Evolutionary conservation across 805 yeast genomes (phyloP).

Genomic region (Candida tammaniensis): DNA sequence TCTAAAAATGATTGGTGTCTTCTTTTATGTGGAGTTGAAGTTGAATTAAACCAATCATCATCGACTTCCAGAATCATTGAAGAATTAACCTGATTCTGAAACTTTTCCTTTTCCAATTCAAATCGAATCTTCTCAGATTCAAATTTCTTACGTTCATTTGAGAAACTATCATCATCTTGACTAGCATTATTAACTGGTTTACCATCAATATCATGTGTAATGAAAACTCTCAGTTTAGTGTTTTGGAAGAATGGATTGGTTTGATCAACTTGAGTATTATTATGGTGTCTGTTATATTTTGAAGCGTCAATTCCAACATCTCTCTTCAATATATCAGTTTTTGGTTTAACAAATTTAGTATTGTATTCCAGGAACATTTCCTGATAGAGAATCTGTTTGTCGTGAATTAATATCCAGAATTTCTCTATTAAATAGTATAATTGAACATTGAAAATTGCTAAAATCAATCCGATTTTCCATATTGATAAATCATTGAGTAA

Average conservation of each 20-base stretch:
- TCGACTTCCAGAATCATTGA: conserved; percentile 10
- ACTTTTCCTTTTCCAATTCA: conserved; percentile 14
- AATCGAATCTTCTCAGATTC: conserved; percentile 13
- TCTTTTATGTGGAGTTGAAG: conserved; percentile 13
- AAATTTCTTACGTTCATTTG: conserved; percentile 12
- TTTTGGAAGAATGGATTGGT: conserved; percentile 25
- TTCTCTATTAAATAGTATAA: conserved; percentile 39
- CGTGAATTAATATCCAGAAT: conserved; percentile 50
- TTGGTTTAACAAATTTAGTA: conserved; percentile 60
- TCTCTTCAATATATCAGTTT: conserved; percentile 46
- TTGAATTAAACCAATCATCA: conserved; percentile 13
- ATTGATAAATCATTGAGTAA: conserved; percentile 21
- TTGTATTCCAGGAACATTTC: conserved; percentile 65
- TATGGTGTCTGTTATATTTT: conserved; percentile 25
- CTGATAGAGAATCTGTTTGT: conserved; percentile 56
- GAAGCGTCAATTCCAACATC: conserved; percentile 66
- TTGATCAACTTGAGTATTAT: conserved; percentile 15
- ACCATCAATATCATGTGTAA: conserved; percentile 49
- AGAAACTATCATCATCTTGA: conserved; percentile 9
- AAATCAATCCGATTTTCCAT: conserved; percentile 30
- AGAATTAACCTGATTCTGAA: conserved; percentile 11
- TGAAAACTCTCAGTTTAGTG: conserved; percentile 41
- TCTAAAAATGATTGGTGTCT: too few species aligned
- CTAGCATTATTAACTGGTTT: conserved; percentile 19
- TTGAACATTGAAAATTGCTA: conserved; percentile 23